Evolutionary conservation across 371 early-diverging fungal genomes (phyloP).

Genomic region (Apophysomyces variabilis): DNA sequence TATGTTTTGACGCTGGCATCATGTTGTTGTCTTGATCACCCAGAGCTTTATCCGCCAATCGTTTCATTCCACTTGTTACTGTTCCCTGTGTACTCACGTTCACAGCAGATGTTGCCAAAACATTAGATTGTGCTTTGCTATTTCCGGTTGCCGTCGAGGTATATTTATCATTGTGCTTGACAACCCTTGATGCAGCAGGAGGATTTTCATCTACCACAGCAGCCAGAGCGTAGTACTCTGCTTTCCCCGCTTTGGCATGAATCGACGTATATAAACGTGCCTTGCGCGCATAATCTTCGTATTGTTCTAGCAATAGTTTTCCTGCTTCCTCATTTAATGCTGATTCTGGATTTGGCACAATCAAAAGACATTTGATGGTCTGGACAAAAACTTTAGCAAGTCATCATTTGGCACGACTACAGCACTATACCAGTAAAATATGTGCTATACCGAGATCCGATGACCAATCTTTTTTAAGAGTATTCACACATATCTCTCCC

Average conservation of each 20-base stretch:
- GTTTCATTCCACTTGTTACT: slow-evolving; percentile 9
- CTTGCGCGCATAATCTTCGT: slow-evolving; percentile 79
- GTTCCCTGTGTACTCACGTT: slow-evolving; percentile 9
- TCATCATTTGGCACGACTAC: neutral
- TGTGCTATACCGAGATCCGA: slow-evolving; percentile 78
- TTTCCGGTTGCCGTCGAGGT: neutral
- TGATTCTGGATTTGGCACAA: slow-evolving; percentile 93
- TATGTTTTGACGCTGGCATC: slow-evolving; percentile 11
- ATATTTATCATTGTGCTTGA: slow-evolving; percentile 1
- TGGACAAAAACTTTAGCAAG: slow-evolving; percentile 24
- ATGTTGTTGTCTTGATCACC: slow-evolving; percentile 16
- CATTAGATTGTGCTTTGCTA: slow-evolving; percentile 13
- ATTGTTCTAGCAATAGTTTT: slow-evolving; percentile 81
- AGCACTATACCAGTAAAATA: slow-evolving; percentile 70
- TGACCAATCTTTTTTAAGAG: slow-evolving; percentile 93
- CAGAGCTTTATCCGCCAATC: slow-evolving; percentile 4
- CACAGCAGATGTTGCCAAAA: slow-evolving; percentile 24
- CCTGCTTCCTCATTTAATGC: slow-evolving; percentile 95
- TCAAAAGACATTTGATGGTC: slow-evolving; percentile 90
- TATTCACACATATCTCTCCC: slow-evolving; percentile 94
- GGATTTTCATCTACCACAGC: slow-evolving; percentile 13
- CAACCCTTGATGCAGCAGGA: slow-evolving; percentile 8
- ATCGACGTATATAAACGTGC: slow-evolving; percentile 79
- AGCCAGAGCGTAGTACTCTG: slow-evolving; percentile 27
- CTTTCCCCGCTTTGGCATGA: slow-evolving; percentile 65